Conservation (phyloP, 345 rosid genomes). For the Lepidium aucheri region DNA sequence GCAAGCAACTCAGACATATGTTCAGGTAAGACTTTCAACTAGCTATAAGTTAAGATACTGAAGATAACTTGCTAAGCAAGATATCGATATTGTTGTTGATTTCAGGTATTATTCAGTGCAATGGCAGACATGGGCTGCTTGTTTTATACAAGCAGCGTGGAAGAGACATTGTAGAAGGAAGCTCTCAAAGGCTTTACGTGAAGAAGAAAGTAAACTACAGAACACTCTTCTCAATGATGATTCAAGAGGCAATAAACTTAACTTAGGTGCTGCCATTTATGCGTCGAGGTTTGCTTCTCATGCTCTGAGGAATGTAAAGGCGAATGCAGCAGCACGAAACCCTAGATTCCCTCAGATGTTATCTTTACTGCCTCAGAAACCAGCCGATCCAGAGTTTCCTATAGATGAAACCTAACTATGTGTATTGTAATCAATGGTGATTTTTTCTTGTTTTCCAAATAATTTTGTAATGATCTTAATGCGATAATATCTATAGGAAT, state of each 20-base stretch:
- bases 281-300: constrained; percentile 42
- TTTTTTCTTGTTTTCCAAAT: too few relatives aligned
- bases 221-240: background rate
- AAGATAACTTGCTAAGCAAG: background rate
- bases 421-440: too few relatives aligned
- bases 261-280: constrained; percentile 31
- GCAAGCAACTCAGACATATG: constrained; percentile 31
- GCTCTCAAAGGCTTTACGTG: constrained; percentile 16
- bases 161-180: constrained; percentile 23
- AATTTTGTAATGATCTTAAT: too few relatives aligned
- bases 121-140: constrained; percentile 30
- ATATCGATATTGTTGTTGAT: too few relatives aligned
- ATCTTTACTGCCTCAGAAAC: constrained; percentile 58
- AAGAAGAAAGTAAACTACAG: constrained; percentile 1
- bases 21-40: constrained; percentile 1
- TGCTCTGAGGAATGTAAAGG: constrained; percentile 21
- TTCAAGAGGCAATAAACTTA: constrained; percentile 5
- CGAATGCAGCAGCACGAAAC: background rate
- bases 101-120: constrained; percentile 28
- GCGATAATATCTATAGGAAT: too few relatives aligned
- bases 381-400: constrained; percentile 49
- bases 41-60: background rate
- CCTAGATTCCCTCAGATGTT: constrained; percentile 18
- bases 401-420: background rate
- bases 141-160: constrained; percentile 37